Percentiles rank a stretch among this genome's conserved stretches.
Conservation (phyloP, 768 basidiomycete genomes). For the Crucibulum laeve region DNA sequence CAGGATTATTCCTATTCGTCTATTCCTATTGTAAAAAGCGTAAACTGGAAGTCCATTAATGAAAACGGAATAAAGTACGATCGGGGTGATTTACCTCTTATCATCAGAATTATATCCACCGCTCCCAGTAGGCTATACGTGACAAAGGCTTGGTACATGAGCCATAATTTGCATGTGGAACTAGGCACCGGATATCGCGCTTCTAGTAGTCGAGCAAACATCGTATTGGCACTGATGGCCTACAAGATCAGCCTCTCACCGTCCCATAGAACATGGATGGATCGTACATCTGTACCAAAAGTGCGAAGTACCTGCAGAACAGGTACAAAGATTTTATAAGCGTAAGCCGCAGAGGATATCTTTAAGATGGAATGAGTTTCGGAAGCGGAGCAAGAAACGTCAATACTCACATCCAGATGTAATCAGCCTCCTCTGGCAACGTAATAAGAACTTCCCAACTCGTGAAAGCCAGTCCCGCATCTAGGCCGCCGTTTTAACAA, state of each 20-base stretch:
- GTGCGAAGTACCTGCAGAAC: constrained; percentile 13
- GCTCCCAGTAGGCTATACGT: constrained; percentile 10
- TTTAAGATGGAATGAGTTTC: background rate
- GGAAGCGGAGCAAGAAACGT: background rate
- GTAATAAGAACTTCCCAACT: constrained; percentile 11
- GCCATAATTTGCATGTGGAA: constrained; percentile 10
- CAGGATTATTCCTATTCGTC: constrained; percentile 9
- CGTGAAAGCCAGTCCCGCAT: constrained; percentile 9
- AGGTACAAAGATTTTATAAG: constrained; percentile 14
- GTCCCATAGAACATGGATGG: no score
- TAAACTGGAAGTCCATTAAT: constrained; percentile 5
- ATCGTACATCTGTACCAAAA: constrained; percentile 12
- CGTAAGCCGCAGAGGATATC: constrained; percentile 8
- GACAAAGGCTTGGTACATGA: constrained; percentile 9
- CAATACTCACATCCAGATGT: constrained; percentile 11
- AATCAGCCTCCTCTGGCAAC: constrained; percentile 11
- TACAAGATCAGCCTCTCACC: background rate
- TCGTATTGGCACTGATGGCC: constrained; percentile 7
- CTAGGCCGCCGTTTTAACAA: constrained; percentile 1
- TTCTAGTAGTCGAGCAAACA: constrained; percentile 4
- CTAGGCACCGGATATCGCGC: constrained; percentile 9
- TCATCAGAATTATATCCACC: constrained; percentile 12
- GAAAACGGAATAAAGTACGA: background rate
- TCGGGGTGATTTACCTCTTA: constrained; percentile 6
- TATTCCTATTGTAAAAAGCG: constrained; percentile 11